phyloP scores from a whole-genome alignment of 192 early-diverging fungal genomes.

The Umbelopsis sp. region DNA sequence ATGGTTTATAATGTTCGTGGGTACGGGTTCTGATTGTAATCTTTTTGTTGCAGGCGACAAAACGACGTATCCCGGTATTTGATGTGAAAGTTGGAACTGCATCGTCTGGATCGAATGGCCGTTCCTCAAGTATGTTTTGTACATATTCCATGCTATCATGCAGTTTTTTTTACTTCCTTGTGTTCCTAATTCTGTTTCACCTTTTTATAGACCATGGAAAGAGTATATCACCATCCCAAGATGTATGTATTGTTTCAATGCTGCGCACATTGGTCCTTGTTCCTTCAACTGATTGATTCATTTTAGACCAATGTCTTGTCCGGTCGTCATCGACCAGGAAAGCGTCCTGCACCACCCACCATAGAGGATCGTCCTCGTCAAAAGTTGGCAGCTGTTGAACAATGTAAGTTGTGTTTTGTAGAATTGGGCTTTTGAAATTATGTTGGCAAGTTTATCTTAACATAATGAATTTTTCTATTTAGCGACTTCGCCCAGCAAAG shows the following conservation, averaged over 20 bases:
- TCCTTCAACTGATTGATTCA: background rate
- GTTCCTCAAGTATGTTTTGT: background rate
- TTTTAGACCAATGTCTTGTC: background rate
- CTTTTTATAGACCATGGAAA: background rate
- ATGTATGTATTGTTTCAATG: background rate
- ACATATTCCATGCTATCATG: background rate
- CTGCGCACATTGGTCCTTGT: too few relatives aligned
- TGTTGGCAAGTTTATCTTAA: background rate
- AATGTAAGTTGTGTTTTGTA: background rate
- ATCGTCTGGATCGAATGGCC: background rate
- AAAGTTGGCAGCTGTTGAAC: conserved; percentile 2
- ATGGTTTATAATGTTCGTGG: background rate
- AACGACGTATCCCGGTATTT: background rate
- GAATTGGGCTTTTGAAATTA: too few relatives aligned
- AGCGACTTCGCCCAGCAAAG: background rate
- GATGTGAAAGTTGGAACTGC: background rate
- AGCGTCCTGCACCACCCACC: conserved; percentile 9
- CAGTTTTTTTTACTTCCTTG: background rate
- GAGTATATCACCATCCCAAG: background rate
- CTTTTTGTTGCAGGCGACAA: background rate
- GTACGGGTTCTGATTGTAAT: background rate
- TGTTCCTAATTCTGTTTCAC: background rate
- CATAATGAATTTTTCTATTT: background rate
- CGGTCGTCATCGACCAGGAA: background rate
- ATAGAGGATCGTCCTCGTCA: background rate